Conservation (phyloP, 2,329 filamentous ascomycete species). For the Clonostachys solani region DNA sequence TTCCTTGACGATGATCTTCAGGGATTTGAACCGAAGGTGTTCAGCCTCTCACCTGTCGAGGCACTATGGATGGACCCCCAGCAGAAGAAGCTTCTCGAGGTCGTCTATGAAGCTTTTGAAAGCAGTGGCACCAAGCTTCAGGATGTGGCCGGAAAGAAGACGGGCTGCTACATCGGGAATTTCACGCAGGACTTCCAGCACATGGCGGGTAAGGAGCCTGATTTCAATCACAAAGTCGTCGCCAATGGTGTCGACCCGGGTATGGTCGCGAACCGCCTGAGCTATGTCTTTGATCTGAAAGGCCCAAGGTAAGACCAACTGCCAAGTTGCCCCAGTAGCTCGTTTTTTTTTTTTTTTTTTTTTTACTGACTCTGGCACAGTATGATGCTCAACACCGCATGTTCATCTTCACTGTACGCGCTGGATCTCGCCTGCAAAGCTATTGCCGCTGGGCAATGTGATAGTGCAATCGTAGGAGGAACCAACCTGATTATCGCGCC, state of each 20-base stretch:
- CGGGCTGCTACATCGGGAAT: background rate
- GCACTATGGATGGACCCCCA: slow-evolving; percentile 4
- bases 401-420: slow-evolving; percentile 36
- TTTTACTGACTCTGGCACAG: slow-evolving; percentile 18
- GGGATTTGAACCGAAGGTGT: slow-evolving; percentile 4
- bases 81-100: slow-evolving; percentile 12
- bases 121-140: slow-evolving; percentile 7
- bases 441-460: slow-evolving; percentile 20
- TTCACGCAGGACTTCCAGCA: slow-evolving; percentile 1
- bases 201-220: background rate
- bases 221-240: background rate
- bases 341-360: no score
- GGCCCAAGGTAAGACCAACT: slow-evolving; percentile 1
- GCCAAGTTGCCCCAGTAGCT: no score
- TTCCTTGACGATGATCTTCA: slow-evolving; percentile 3
- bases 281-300: slow-evolving; percentile 5
- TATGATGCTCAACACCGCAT: slow-evolving; percentile 40
- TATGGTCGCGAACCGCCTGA: slow-evolving; percentile 6
- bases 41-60: slow-evolving; percentile 2
- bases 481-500: slow-evolving; percentile 17
- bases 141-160: background rate
- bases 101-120: slow-evolving; percentile 11
- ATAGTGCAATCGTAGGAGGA: slow-evolving; percentile 23
- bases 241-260: background rate
- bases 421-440: slow-evolving; percentile 31